Evolutionary conservation across 108 stramenopile species (phyloP).

Genomic region (Seminavis robusta): DNA sequence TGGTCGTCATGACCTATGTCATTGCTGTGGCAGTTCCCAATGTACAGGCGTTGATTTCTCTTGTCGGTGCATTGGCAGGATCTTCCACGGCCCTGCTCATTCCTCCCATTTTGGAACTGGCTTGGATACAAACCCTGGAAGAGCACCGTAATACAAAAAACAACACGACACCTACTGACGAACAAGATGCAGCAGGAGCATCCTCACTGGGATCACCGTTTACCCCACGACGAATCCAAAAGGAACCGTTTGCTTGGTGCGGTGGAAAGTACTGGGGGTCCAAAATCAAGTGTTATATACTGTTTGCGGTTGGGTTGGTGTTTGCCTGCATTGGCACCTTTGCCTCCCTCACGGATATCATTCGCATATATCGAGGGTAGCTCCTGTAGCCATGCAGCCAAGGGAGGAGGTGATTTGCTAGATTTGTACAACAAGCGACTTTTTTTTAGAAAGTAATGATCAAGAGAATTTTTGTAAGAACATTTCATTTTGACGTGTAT

Average conservation of each 20-base stretch:
- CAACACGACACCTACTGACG: too few relatives aligned
- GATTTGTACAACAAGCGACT: too few relatives aligned
- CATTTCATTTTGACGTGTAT: too few relatives aligned
- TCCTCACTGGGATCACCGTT: too few relatives aligned
- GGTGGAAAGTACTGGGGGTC: conserved; percentile 19
- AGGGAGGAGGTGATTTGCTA: too few relatives aligned
- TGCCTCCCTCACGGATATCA: conserved; percentile 43
- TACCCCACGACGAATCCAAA: conserved; percentile 1
- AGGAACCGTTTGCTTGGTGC: conserved; percentile 3
- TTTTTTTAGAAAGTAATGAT: too few relatives aligned
- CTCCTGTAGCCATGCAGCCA: too few relatives aligned
- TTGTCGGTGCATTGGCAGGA: conserved; percentile 68
- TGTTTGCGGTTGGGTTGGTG: conserved; percentile 39
- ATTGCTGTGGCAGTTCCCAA: conserved; percentile 64
- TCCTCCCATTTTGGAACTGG: conserved; percentile 63
- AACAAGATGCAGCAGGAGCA: too few relatives aligned
- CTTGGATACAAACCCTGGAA: conserved; percentile 39
- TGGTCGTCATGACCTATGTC: conserved; percentile 55
- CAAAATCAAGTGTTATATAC: conserved; percentile 23
- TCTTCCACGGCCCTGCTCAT: conserved; percentile 59
- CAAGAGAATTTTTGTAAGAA: too few relatives aligned
- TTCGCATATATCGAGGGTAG: conserved; percentile 14
- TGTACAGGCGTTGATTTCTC: conserved; percentile 56
- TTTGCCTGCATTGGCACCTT: conserved; percentile 40
- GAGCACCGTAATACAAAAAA: too few relatives aligned